Evolutionary conservation across 352 stramenopile genomes (phyloP).

Genomic region (Pythium dissimile): DNA sequence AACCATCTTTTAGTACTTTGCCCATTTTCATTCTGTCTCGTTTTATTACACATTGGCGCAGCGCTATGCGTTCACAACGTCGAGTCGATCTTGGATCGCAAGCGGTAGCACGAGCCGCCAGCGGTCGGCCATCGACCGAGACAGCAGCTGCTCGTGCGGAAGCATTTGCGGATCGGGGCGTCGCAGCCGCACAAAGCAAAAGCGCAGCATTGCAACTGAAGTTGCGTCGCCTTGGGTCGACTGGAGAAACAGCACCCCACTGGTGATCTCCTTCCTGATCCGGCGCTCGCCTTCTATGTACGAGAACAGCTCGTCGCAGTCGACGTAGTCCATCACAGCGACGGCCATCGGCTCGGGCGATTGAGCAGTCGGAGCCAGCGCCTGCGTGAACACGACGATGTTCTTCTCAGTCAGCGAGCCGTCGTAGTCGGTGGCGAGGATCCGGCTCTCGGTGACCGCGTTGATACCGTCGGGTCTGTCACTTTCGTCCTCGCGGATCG

Average conservation of each 20-base stretch:
- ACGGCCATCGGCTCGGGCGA: not conserved
- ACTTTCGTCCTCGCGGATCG: not conserved
- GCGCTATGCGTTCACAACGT: too few species aligned
- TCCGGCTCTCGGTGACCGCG: not conserved
- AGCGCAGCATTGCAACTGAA: not conserved
- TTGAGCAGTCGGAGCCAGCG: not conserved
- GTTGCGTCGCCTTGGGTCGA: not conserved
- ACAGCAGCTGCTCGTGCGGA: not conserved
- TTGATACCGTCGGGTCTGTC: not conserved
- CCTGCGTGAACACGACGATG: not conserved
- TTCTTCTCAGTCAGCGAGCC: not conserved
- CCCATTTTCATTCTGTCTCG: not conserved
- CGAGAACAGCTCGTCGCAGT: not conserved
- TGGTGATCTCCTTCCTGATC: not conserved
- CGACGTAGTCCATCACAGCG: not conserved
- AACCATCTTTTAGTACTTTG: not conserved
- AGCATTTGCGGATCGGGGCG: not conserved
- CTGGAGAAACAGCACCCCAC: not conserved
- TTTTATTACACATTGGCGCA: too few species aligned
- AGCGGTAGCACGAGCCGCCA: not conserved
- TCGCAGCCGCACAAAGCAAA: not conserved
- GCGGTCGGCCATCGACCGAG: not conserved
- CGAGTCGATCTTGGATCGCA: not conserved
- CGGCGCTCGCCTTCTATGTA: not conserved
- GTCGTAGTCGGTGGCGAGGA: not conserved